A percentile compares a stretch with the other conserved stretches of the same genome.
Evolutionary conservation across 345 rosid species (phyloP).

Genomic region (Gossypium longicalyx): DNA sequence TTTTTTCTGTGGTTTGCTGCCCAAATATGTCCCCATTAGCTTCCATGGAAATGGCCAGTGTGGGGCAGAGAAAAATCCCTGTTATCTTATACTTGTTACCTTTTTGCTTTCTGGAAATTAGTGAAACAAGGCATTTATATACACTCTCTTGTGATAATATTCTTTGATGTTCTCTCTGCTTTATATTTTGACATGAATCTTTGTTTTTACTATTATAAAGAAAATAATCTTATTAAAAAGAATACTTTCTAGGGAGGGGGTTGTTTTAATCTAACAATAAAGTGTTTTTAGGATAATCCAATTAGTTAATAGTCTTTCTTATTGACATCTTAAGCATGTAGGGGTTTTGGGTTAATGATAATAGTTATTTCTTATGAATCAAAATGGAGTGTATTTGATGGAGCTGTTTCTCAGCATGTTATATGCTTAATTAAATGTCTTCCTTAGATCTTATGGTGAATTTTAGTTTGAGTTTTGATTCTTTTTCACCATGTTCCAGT

Average conservation of each 20-base stretch:
- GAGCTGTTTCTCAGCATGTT: neutral
- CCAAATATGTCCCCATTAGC: neutral
- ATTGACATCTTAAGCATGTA: neutral
- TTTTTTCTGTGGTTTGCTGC: conserved; percentile 8
- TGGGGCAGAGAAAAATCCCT: conserved; percentile 1
- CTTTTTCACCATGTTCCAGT: too few relatives aligned
- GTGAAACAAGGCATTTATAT: neutral
- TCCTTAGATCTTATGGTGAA: neutral
- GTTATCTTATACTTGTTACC: neutral
- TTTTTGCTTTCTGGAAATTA: neutral
- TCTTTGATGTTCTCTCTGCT: neutral
- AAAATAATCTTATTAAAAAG: too few relatives aligned
- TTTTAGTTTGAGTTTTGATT: neutral
- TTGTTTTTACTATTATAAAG: too few relatives aligned
- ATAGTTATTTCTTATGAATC: neutral
- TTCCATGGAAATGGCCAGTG: neutral
- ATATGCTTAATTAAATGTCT: neutral
- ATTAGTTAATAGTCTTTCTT: neutral
- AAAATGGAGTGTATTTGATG: neutral
- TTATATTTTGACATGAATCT: neutral
- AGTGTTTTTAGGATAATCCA: neutral
- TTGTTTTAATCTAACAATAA: neutral
- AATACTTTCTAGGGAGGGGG: neutral
- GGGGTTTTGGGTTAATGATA: neutral
- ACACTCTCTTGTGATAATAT: neutral